Evolutionary conservation across 768 basidiomycete genomes (phyloP), one percentile per base, ranked within the genome.

Genomic region (Leucosporidium creatinivorum): DNA sequence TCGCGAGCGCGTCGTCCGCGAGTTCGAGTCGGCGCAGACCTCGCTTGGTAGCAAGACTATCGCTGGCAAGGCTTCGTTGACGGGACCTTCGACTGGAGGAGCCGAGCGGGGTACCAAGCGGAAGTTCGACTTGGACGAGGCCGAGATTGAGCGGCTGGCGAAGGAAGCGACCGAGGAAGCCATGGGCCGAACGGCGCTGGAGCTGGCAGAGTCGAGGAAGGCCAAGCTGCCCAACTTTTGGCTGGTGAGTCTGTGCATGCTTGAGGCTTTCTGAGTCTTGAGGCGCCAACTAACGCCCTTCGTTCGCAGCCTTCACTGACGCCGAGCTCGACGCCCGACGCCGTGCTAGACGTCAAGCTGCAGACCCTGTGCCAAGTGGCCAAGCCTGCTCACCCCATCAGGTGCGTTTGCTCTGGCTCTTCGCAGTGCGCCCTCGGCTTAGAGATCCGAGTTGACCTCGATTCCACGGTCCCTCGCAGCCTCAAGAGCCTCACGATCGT

Each of bases 211-310:
- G 69, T 84, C 87, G 4, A 80, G 94, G 65, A 89, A 87, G 67
- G 84, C 85, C 67, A 96, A 97, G 77, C 83, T 98, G 4, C 93
- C 96, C 3, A 93, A 96, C 74, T 99, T 96, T 77, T 99, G 96
- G 96, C 82, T 99, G 49, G 73, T 74, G 23, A 28, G 74, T 62
- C 4, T 30, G 5, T 10, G 10, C 10, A 4, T 50, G 61, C 36
- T 54, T 39, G n/a, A 26, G 21, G 7, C 26, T 8, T 12, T 9
- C 28, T 30, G 25, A 28, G 13, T 13, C 31, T 9, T 7, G 54
- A 28, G 54, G 18, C 10, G 18, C 39, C 3, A 10, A 10, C 54
- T 31, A 19, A 36, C 58, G 31, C 54, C 30, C 47, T 3, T 48
- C 25, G 18, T 28, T 60, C 61, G 19, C 64, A 66, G 65, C 61